These are phyloP conservation scores for Sporisorium iseilematis-ciliati DNA, from an alignment of 1,284 basidiomycete species.

Conservation along the genomic window DNA sequence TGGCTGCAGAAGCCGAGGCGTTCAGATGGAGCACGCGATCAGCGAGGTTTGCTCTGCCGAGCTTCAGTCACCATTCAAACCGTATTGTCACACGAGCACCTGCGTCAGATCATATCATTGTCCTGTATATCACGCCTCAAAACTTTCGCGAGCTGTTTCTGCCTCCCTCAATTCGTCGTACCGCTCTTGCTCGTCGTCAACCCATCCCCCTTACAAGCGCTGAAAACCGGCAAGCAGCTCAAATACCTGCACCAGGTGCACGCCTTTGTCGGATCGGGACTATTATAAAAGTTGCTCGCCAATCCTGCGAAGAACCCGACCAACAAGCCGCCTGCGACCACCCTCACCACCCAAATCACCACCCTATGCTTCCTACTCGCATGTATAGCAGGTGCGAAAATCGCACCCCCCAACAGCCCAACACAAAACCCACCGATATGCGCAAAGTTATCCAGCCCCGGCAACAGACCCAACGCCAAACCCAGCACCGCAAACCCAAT, in stretches of 20 bases:
- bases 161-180: neutral
- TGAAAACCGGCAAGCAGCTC: constrained; percentile 60
- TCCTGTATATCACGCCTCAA: too few species aligned
- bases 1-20: too few species aligned
- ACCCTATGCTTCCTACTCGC: constrained; percentile 79
- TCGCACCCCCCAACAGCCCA: constrained; percentile 77
- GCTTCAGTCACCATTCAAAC: too few species aligned
- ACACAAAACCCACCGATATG: constrained; percentile 71
- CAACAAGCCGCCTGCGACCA: constrained; percentile 80
- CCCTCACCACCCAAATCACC: constrained; percentile 81
- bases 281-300: constrained; percentile 88
- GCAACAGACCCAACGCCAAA: constrained; percentile 79
- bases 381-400: constrained; percentile 87
- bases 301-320: constrained; percentile 85
- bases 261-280: constrained; percentile 75
- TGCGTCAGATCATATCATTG: too few species aligned
- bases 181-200: constrained; percentile 42
- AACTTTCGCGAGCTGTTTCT: too few species aligned
- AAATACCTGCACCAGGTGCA: constrained; percentile 83
- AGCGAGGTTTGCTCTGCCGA: too few species aligned
- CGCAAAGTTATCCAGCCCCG: constrained; percentile 71
- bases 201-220: constrained; percentile 59
- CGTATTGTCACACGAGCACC: too few species aligned
- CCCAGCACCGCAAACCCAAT: constrained; percentile 85
- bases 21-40: too few species aligned